A percentile compares a stretch with the other conserved stretches of the same genome.
Conservation (phyloP, 2,329 filamentous ascomycete genomes). For the Penicillium palitans region DNA sequence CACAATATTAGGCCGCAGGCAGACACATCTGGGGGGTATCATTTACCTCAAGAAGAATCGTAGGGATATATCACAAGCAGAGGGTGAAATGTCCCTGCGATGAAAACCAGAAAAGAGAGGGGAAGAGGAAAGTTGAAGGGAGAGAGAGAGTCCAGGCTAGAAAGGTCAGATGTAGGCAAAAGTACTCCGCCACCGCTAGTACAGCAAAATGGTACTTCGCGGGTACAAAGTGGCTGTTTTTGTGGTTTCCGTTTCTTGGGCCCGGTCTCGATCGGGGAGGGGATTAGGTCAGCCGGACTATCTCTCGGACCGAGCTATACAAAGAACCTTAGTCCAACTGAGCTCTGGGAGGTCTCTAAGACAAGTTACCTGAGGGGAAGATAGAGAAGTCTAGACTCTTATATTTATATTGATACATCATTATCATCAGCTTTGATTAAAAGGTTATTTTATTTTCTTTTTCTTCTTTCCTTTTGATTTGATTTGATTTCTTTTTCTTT, state of each 20-base stretch:
- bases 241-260: slow-evolving; percentile 5
- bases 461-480: neutral
- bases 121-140: slow-evolving; percentile 9
- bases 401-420: slow-evolving; percentile 1
- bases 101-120: slow-evolving; percentile 5
- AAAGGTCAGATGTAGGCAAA: slow-evolving; percentile 14
- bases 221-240: slow-evolving; percentile 10
- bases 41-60: neutral
- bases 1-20: slow-evolving; percentile 8
- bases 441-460: neutral
- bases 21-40: neutral
- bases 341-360: neutral
- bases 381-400: slow-evolving; percentile 2
- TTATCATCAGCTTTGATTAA: neutral
- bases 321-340: neutral
- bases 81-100: neutral
- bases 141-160: slow-evolving; percentile 2
- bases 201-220: slow-evolving; percentile 22
- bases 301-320: slow-evolving; percentile 6
- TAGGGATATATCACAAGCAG: neutral
- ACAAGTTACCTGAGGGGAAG: neutral
- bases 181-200: slow-evolving; percentile 28
- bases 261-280: slow-evolving; percentile 11
- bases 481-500: neutral
- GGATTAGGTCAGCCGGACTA: slow-evolving; percentile 6